Base-by-base conservation (phyloP, 495 filamentous ascomycete species). In the Penicillium cosmopolitanum region DNA sequence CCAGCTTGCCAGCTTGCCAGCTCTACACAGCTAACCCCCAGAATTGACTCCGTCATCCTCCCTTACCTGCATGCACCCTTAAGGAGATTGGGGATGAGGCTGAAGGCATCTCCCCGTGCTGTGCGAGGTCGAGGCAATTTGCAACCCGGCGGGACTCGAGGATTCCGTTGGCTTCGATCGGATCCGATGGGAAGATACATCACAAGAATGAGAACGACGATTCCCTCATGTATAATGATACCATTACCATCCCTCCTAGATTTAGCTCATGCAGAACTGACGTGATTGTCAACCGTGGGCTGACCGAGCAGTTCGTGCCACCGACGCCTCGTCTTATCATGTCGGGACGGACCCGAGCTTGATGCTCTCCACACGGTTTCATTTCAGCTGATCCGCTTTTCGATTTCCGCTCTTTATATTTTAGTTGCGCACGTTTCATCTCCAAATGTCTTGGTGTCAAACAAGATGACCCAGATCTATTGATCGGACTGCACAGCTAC, bases 91-190 rank as follows among this genome's bases (percentile, higher is more conserved):
- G 15, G 35, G 33, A 57, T 57, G 44, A 57, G 55, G 55, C 55
- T 51, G 46, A 40, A 50, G 13, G 33, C 10, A 18, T 25, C 16
- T 47, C 46, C 46, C 44, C 28, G 38, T 58, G 50, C 36, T 54
- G 52, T 51, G 43, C 57, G 55, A 40, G 33, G 44, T 35, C 23
- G 25, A 53, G 44, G 51, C 46, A 51, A 23, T 55, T 55, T 50
- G 52, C 51, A 60, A 60, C 57, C 51, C 33, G 44, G 51, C 57
- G 57, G 57, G 43, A 60, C 57, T 51, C 51, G 57, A 55, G 57
- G 15, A 7, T 31, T 48, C 3, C 46, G 46, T 48, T 48, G 31
- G 46, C 21, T 46, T 46, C 21, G 46, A 48, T 48, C 21, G 46
- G 19, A 19, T 23, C 46, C 2, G 12, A 48, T 48, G 46, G 19